phyloP scores from a whole-genome alignment of 306 rosid genomes.

The Vigna reflexopilosa region DNA sequence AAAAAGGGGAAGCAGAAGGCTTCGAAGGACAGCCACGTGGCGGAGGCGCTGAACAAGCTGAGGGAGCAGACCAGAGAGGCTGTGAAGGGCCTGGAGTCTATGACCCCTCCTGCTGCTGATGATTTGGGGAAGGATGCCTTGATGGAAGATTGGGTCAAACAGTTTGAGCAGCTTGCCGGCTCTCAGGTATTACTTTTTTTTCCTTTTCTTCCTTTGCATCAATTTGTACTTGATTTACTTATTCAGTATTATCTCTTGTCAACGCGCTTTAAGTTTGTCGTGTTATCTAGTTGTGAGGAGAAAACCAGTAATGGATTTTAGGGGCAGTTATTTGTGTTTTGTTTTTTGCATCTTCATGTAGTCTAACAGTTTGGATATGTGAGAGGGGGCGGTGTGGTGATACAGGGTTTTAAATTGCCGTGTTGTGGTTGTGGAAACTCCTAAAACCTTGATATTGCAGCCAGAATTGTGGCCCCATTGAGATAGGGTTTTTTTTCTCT shows the following conservation, averaged over 20 bases:
- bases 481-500: too few relatives aligned
- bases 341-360: constrained; percentile 3
- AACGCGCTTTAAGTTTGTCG: neutral
- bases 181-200: constrained; percentile 61
- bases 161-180: constrained; percentile 85
- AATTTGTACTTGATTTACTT: neutral
- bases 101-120: constrained; percentile 52
- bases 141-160: constrained; percentile 98
- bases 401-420: neutral
- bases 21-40: constrained; percentile 74
- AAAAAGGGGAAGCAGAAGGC: constrained; percentile 77
- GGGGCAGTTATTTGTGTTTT: neutral
- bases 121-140: constrained; percentile 65
- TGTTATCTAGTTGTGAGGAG: neutral
- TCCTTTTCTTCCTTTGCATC: neutral
- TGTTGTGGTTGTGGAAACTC: too few relatives aligned
- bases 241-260: too few relatives aligned
- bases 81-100: constrained; percentile 76
- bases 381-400: neutral
- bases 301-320: neutral
- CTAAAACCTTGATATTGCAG: too few relatives aligned
- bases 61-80: constrained; percentile 85
- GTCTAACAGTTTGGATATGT: neutral
- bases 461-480: too few relatives aligned
- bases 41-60: constrained; percentile 83